Conservation (phyloP, 208 protist species). For the Trichomonas tenax region DNA sequence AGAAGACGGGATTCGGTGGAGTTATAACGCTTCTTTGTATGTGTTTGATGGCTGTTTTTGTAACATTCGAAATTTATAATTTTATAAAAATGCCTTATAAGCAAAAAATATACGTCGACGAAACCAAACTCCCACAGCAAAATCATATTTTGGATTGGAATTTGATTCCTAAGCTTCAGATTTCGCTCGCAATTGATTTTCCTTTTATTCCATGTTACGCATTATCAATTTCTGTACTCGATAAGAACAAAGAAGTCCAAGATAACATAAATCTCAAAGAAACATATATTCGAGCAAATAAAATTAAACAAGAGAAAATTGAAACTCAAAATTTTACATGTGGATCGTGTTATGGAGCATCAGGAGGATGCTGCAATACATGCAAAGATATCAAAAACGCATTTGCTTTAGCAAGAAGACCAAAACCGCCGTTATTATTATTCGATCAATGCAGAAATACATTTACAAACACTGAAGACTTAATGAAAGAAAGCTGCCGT, state of each 20-base stretch:
- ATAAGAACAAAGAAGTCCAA: neutral
- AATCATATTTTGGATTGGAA: neutral
- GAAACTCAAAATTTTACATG: neutral
- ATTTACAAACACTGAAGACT: neutral
- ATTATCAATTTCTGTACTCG: neutral
- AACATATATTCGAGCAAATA: neutral
- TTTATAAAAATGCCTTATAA: neutral
- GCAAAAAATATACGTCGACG: neutral
- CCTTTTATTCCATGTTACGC: neutral
- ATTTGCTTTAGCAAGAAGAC: neutral
- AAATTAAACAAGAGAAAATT: neutral
- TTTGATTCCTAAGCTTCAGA: neutral
- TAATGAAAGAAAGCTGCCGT: neutral
- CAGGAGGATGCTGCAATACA: neutral
- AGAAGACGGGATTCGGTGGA: neutral
- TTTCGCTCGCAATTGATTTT: neutral
- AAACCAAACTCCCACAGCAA: neutral
- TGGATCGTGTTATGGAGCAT: neutral
- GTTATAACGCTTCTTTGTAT: neutral
- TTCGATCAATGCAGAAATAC: neutral
- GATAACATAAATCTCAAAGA: neutral
- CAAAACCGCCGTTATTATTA: neutral
- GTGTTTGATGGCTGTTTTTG: neutral
- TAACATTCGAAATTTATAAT: neutral
- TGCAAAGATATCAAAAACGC: neutral